Base-by-base conservation (phyloP, 2,329 filamentous ascomycete genomes). In the Neofusicoccum kwambonambiense region DNA sequence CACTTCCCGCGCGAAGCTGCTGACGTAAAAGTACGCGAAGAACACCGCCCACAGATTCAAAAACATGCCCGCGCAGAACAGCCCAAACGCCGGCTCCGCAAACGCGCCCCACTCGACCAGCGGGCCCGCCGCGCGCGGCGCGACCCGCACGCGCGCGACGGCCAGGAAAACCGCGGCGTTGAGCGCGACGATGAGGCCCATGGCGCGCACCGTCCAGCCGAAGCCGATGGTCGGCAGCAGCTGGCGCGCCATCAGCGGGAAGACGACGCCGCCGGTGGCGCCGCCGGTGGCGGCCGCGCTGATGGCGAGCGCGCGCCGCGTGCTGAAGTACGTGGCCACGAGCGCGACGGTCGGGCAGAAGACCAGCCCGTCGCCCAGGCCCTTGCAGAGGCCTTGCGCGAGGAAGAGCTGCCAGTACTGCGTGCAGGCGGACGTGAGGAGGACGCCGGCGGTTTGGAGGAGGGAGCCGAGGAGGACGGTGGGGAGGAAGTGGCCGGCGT, bases 91-190 rank as follows among this genome's bases (percentile, higher is more conserved):
- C 0, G 76, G 69, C 70, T 89, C 86, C 35, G 72, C 78, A 69
- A 89, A 88, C 0, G 86, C 86, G 1, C 73, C 73, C 81, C 80
- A 83, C 56, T 88, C 86, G 9, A 87, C 75, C 17, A 86, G 62
- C 0, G 81, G 80, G 0, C 84, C 85, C 34, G 19, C 19, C 19
- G 19, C 19, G 19, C 19, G 74, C 0, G 79, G 80, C 9, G 78
- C 77, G 11, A 87, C 73, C 13, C 80, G 76, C 3, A 82, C 76
- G 62, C 73, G 76, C 49, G 79, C 66, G 12, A 82, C 69, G 2
- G 75, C 70, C 9, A 76, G 71, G 0, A 78, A 65, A 13, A 72
- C 63, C 1, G 66, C 17, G 37, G 75, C 70, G 50, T 68, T 73
- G 19, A 68, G 73, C 8, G 81, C 64, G 19, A 78, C 73, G 8